Percentiles rank a stretch among this genome's conserved stretches.
Evolutionary conservation across 768 basidiomycete species (phyloP).

Genomic region (Rhizopogon vinicolor): DNA sequence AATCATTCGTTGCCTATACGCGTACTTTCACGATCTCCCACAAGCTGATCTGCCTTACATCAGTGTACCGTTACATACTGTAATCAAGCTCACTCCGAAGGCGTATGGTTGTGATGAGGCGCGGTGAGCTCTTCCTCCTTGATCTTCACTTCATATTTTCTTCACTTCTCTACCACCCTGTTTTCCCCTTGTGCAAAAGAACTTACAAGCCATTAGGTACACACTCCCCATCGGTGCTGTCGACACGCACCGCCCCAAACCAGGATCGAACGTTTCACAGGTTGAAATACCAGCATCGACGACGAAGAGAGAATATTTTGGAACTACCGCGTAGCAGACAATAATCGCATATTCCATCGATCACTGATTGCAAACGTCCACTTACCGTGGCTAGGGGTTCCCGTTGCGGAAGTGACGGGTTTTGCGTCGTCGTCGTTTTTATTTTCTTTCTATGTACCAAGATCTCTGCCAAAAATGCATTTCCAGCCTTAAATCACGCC

Average conservation of each 20-base stretch:
- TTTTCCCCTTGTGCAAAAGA: background rate
- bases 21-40: constrained; percentile 91
- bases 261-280: constrained; percentile 11
- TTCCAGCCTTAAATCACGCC: no score
- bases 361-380: background rate
- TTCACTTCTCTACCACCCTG: background rate
- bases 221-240: constrained; percentile 89
- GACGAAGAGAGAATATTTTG: constrained; percentile 33
- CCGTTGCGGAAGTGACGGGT: no score
- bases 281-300: constrained; percentile 13
- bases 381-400: background rate
- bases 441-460: no score
- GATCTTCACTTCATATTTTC: constrained; percentile 1
- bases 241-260: constrained; percentile 83
- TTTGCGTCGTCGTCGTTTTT: no score
- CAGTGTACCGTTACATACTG: constrained; percentile 94
- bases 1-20: constrained; percentile 66
- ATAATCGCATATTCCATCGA: background rate
- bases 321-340: background rate
- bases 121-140: constrained; percentile 38
- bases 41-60: constrained; percentile 97
- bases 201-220: constrained; percentile 47
- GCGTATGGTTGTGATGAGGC: constrained; percentile 99
- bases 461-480: no score
- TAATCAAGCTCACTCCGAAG: constrained; percentile 97